phyloP scores from a whole-genome alignment of 108 stramenopile species.

The Skeletonema grethae region DNA sequence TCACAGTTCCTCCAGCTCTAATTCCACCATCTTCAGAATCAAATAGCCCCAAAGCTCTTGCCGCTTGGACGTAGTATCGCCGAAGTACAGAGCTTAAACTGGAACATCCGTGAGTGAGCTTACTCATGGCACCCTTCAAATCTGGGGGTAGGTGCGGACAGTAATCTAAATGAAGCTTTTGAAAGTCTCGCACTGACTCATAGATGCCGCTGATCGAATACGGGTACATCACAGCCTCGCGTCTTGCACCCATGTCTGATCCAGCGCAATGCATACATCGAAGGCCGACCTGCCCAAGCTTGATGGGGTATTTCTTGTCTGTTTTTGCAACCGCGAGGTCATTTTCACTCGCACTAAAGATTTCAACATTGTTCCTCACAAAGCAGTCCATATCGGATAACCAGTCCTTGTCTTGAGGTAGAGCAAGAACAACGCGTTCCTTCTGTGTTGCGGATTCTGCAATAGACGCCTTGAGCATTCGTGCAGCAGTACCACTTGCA shows the following conservation, averaged over 20 bases:
- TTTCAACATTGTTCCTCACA: conserved; percentile 77
- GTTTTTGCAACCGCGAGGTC: conserved; percentile 62
- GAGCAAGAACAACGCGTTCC: conserved; percentile 66
- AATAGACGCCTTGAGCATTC: background rate
- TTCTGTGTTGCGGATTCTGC: background rate
- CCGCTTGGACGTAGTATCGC: conserved; percentile 80
- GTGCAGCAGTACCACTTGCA: conserved; percentile 8
- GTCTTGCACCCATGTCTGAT: conserved; percentile 38
- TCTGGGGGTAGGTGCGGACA: conserved; percentile 64
- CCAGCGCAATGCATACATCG: conserved; percentile 79
- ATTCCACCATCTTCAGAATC: conserved; percentile 76
- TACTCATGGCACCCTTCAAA: conserved; percentile 46
- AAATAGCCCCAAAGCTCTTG: conserved; percentile 73
- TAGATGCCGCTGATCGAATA: conserved; percentile 80
- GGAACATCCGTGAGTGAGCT: conserved; percentile 57
- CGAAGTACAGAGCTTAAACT: conserved; percentile 80
- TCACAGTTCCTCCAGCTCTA: conserved; percentile 52
- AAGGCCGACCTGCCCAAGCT: conserved; percentile 79
- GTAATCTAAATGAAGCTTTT: conserved; percentile 74
- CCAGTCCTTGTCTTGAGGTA: conserved; percentile 88
- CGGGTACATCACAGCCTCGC: conserved; percentile 72
- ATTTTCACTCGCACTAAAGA: conserved; percentile 67
- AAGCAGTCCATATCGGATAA: conserved; percentile 82
- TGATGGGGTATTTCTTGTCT: conserved; percentile 60
- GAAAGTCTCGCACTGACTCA: conserved; percentile 83